Evolutionary conservation across 768 basidiomycete species (phyloP), one percentile per base, ranked within the genome.

Genomic region (Collybia sp.): DNA sequence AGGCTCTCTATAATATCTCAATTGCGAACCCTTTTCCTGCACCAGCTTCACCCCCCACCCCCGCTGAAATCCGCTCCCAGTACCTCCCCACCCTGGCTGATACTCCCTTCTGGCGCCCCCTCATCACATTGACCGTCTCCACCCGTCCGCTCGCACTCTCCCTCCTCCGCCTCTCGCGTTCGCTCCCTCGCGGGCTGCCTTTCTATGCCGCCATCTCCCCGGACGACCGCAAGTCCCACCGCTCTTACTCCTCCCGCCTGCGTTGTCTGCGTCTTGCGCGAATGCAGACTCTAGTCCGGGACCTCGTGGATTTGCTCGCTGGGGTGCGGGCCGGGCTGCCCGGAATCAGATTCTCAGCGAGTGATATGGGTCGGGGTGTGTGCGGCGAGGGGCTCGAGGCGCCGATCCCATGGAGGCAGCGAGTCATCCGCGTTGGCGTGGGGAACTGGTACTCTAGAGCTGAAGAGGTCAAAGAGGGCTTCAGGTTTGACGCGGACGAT

Each of bases 121-220:
- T 75, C 32, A 30, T 75, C 13, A 61, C 68, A 10, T 46, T 71
- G 38, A 71, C 70, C 1, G 46, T 70, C 31, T 63, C 71, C 8
- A 75, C 71, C 6, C 70, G 72, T 13, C 71, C 73, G 0, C 58
- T 75, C 30, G 70, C 67, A 3, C 40, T 59, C 8, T 58, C 63
- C 36, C 31, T 73, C 20, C 44, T 58, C 5, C 65, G 70, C 10
- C 60, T 71, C 16, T 54, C 61, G 33, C 61, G 56, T 36, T 55
- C 56, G 4, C 56, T 59, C 12, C 35, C 56, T 8, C 63, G 63
- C 6, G 74, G 73, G 3, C 44, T 60, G 6, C 59, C 71, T 3
- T 76, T 60, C 55, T 62, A 66, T 48, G 54, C 65, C 9, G 51
- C 54, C 35, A 13, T 48, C 4, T 25, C 25, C 25, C 25, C 25